A percentile compares a stretch with the other conserved stretches of the same genome.
phyloP scores from a whole-genome alignment of 257 asterid genomes.

The Plantago major region DNA sequence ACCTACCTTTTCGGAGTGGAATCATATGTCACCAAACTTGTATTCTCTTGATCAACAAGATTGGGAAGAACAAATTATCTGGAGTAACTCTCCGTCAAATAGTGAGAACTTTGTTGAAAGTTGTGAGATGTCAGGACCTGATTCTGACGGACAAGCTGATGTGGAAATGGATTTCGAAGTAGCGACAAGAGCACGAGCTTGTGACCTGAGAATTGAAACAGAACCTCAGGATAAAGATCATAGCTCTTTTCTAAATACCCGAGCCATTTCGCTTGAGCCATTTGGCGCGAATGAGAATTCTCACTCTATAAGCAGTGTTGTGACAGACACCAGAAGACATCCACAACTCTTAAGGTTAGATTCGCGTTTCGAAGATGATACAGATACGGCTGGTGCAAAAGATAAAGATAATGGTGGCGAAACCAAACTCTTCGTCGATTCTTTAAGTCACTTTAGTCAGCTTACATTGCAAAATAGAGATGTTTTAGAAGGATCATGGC shows the following conservation, averaged over 20 bases:
- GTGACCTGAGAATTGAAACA: constrained; percentile 32
- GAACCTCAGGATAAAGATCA: constrained; percentile 40
- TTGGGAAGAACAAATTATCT: constrained; percentile 92
- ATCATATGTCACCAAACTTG: constrained; percentile 41
- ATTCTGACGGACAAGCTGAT: constrained; percentile 54
- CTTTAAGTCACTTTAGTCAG: constrained; percentile 61
- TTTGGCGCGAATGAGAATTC: constrained; percentile 46
- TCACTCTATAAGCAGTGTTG: constrained; percentile 23
- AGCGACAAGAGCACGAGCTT: constrained; percentile 21
- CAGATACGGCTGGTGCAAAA: constrained; percentile 30
- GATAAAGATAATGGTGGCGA: constrained; percentile 47
- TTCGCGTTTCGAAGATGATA: constrained; percentile 44
- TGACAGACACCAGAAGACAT: constrained; percentile 38
- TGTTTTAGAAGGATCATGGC: constrained; percentile 80
- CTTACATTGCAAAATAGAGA: constrained; percentile 73
- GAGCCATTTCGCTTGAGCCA: constrained; percentile 53
- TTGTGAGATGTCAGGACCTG: constrained; percentile 85
- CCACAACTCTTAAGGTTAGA: constrained; percentile 88
- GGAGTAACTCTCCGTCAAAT: constrained; percentile 71
- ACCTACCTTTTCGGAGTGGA: constrained; percentile 39
- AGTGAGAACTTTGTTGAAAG: constrained; percentile 57
- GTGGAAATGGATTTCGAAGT: constrained; percentile 34
- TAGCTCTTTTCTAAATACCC: constrained; percentile 29
- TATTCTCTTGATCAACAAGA: constrained; percentile 87
- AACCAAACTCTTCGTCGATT: constrained; percentile 39